Evolutionary conservation across 75 land plant genomes (phyloP).

Genomic region (Sequoia sempervirens): DNA sequence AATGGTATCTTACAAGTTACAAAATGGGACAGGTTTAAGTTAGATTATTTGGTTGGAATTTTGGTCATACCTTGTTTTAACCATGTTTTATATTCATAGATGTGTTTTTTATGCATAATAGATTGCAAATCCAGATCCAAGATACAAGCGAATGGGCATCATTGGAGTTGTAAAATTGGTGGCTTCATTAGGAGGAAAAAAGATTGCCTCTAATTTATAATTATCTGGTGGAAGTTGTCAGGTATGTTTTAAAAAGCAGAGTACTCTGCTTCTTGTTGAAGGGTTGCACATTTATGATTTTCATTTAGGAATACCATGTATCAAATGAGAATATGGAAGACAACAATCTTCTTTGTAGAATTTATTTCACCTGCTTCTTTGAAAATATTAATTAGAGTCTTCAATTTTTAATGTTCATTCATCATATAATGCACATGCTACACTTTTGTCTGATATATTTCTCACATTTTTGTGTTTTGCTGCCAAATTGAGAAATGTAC

Average conservation of each 20-base stretch:
- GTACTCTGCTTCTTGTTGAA: not conserved
- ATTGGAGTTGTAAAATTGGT: constrained; percentile 76
- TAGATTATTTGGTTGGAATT: not conserved
- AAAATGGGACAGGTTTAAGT: not conserved
- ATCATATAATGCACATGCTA: not conserved
- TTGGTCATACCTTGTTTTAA: not conserved
- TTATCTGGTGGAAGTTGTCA: constrained; percentile 13
- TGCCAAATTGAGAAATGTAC: not conserved
- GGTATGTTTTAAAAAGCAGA: constrained; percentile 12
- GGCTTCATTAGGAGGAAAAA: constrained; percentile 48
- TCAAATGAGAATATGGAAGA: not conserved
- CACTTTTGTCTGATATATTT: not conserved
- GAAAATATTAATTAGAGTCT: not conserved
- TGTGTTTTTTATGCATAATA: constrained; percentile 8
- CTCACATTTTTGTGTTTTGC: not conserved
- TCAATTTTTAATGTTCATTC: not conserved
- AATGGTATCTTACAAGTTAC: not conserved
- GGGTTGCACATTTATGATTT: not conserved
- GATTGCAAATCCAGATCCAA: constrained; percentile 60
- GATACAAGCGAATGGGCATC: constrained; percentile 83
- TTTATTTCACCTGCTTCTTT: not conserved
- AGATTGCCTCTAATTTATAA: constrained; percentile 2
- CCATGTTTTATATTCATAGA: not conserved
- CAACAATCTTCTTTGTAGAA: not conserved
- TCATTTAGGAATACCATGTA: not conserved